These are phyloP conservation scores for Brassica rapa DNA, from an alignment of 345 rosid species.

Conservation along the genomic window DNA sequence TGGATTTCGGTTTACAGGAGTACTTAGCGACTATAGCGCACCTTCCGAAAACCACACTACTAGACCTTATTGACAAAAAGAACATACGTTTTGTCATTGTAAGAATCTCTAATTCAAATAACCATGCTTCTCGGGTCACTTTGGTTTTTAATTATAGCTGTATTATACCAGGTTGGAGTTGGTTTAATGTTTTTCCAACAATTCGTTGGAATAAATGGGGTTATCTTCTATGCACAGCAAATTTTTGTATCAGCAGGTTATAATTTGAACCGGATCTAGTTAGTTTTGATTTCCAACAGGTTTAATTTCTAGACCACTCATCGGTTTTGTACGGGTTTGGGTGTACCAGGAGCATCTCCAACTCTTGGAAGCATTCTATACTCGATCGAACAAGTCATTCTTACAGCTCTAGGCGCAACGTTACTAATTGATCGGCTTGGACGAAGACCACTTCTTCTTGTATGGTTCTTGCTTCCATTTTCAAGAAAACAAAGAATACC, in stretches of 20 bases:
- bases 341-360: slow-evolving; percentile 43
- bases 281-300: not conserved
- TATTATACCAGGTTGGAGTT: slow-evolving; percentile 46
- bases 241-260: slow-evolving; percentile 56
- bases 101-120: slow-evolving; percentile 22
- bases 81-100: slow-evolving; percentile 49
- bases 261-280: not conserved
- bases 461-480: slow-evolving; percentile 1
- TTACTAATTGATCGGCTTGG: slow-evolving; percentile 50
- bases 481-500: not conserved
- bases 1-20: slow-evolving; percentile 35
- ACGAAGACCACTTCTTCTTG: slow-evolving; percentile 54
- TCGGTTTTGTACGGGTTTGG: slow-evolving; percentile 25
- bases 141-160: slow-evolving; percentile 14
- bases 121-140: not conserved
- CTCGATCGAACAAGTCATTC: slow-evolving; percentile 45
- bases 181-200: slow-evolving; percentile 59
- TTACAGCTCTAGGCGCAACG: slow-evolving; percentile 44
- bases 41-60: slow-evolving; percentile 41
- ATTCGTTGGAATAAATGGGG: slow-evolving; percentile 51
- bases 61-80: slow-evolving; percentile 45
- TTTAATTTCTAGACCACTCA: not conserved
- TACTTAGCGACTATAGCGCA: slow-evolving; percentile 40
- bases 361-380: slow-evolving; percentile 49
- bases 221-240: slow-evolving; percentile 49